Evolutionary conservation across 2,329 filamentous ascomycete genomes (phyloP), one percentile per base, ranked within the genome.

Genomic region (Aspergillus fructus): DNA sequence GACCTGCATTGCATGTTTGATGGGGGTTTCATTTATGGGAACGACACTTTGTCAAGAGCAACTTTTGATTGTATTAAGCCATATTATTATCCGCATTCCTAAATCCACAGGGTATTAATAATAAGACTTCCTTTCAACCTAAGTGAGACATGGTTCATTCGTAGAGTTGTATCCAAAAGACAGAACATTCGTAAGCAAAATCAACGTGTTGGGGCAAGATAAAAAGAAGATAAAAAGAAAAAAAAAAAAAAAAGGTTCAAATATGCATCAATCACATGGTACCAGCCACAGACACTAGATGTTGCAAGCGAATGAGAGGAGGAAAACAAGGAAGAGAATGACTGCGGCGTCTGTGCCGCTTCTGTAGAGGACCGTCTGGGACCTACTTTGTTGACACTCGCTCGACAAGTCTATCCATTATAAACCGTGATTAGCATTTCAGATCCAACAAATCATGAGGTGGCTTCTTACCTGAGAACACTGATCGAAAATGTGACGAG

Each of bases 401-500:
- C 55, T 76, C 74, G 34, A 77, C 75, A 55, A 77, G 72, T 62
- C 74, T 77, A 56, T 49, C 33, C 13, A 34, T 24, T 27, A 49
- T 9, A 55, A 15, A 30, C 30, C 41, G 33, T 58, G 39, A 43
- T 53, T 48, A 53, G 51, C 51, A 48, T 53, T 78, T 61, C 77
- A 71, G 54, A 59, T 23, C 42, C 17, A 19, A 37, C 11, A 19
- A 17, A 37, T 24, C n/a, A 21, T 4, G 39, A 5, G 17, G 42
- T 15, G 33, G 11, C n/a, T 33, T 30, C 72, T 59, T 74, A 83
- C 81, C 89, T 84, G 69, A 92, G 88, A 58, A 92, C 86, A 74
- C 91, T 96, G 57, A 97, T 88, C 49, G 89, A 85, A 76, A 97
- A 96, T 21, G 91, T 97, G 72, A 89, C 82, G 59, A 93, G 83